Conservation (phyloP, 2,329 filamentous ascomycete species). For the Alternaria viburni region DNA sequence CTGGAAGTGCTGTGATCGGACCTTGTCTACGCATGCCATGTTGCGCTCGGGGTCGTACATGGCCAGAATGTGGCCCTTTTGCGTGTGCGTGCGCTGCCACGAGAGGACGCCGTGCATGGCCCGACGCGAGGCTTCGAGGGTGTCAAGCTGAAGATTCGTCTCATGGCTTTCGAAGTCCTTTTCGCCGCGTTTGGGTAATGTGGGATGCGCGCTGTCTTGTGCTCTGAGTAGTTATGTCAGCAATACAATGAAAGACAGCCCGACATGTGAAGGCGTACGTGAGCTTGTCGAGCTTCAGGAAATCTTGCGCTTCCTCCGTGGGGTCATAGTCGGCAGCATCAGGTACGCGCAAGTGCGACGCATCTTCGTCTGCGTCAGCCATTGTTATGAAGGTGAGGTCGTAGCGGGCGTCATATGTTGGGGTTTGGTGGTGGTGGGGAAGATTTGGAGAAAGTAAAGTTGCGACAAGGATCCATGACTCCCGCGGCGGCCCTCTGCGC, state of each 20-base stretch:
- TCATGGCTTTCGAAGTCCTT: conserved; percentile 97
- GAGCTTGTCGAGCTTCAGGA: conserved; percentile 71
- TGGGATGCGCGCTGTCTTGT: conserved; percentile 47
- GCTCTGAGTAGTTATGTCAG: conserved; percentile 22
- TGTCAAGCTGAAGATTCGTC: conserved; percentile 78
- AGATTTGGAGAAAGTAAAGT: background rate
- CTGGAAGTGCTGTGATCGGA: conserved; percentile 74
- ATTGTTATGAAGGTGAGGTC: conserved; percentile 9
- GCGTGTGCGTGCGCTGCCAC: conserved; percentile 75
- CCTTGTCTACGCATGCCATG: conserved; percentile 69
- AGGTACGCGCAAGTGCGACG: conserved; percentile 31
- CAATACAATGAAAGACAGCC: background rate
- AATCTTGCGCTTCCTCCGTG: conserved; percentile 86
- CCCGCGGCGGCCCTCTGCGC: background rate
- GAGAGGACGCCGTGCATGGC: conserved; percentile 90
- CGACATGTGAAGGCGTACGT: conserved; percentile 50
- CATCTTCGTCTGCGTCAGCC: conserved; percentile 47
- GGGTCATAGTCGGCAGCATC: conserved; percentile 55
- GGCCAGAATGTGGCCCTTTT: conserved; percentile 69
- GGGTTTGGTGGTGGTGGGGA: background rate
- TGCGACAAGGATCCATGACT: background rate
- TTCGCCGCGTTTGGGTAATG: conserved; percentile 86
- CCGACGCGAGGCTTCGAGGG: conserved; percentile 78
- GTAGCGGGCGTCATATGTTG: background rate
- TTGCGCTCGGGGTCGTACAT: conserved; percentile 73